Evolutionary conservation across 106 monocot genomes (phyloP), one percentile per base, ranked within the genome.

Genomic region (Amphibolis antarctica): DNA sequence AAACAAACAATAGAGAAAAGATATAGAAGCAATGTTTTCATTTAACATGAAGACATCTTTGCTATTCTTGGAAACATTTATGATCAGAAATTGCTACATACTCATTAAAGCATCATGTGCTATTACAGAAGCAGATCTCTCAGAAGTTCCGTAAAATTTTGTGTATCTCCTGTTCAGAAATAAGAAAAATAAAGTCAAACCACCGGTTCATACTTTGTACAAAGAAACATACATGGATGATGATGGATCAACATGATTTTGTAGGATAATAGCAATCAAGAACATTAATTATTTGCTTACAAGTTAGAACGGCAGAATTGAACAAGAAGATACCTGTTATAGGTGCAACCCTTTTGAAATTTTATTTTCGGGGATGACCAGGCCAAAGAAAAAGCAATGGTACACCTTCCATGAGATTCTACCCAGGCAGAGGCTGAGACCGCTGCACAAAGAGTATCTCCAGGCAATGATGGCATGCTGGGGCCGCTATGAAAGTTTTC

Each of bases 51-150:
- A n/a, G n/a, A n/a, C n/a, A n/a, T n/a, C n/a, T 36, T 4, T 36
- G 36, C 36, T 36, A 36, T 36, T 36, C 36, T 36, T 36, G 36
- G 36, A 4, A 36, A 36, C 36, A 36, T 36, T 22, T 30, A 22
- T 9, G 30, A 22, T 36, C 42, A 30, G 10, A 19, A 61, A 61
- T 19, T 44, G 42, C 17, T 42, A 23, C 55, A 62, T 91, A 99
- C 98, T 91, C 80, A 72, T 88, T 49, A 99, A 76, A 49, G 91
- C 98, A 77, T 99, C 87, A 64, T 91, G 98, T 29, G 78, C 98
- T 71, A 99, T 77, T 73, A 80, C 70, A 60, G 76, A 47, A 29
- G 98, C 98, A 60, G 86, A 78, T 69, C 79, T 80, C 62, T 87
- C 84, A 60, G 90, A 90, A 66, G 87, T 91, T 71, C 98, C 98